A percentile compares a stretch with the other conserved stretches of the same genome.
Conservation (phyloP, 805 yeast species). For the Wickerhamiella allomyrinae region DNA sequence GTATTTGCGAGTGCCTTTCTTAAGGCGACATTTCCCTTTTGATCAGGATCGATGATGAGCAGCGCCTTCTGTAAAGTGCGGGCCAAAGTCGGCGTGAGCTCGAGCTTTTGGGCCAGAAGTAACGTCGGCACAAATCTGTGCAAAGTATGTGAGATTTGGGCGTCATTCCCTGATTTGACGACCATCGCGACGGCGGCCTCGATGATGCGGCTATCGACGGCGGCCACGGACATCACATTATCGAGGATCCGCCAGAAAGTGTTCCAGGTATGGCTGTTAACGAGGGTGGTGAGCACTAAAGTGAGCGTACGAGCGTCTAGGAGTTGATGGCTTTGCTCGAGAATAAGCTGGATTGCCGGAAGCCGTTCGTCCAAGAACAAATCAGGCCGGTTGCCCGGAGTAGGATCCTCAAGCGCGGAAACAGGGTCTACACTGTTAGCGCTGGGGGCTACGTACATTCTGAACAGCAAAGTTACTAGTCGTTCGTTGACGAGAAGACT, state of each 20-base stretch:
- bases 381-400: constrained; percentile 7
- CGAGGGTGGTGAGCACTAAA: constrained; percentile 20
- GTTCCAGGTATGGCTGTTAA: constrained; percentile 17
- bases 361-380: constrained; percentile 8
- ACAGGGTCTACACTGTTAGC: constrained; percentile 11
- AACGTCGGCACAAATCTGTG: constrained; percentile 16
- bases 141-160: constrained; percentile 15
- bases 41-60: constrained; percentile 14
- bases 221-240: constrained; percentile 9
- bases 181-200: constrained; percentile 20
- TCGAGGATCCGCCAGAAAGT: constrained; percentile 23
- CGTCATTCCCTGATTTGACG: constrained; percentile 19
- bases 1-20: constrained; percentile 10
- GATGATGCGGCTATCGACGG: constrained; percentile 14
- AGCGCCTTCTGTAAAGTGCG: constrained; percentile 11
- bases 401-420: constrained; percentile 15
- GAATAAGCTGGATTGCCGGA: constrained; percentile 6
- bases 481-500: constrained; percentile 14
- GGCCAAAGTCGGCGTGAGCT: constrained; percentile 9
- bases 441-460: constrained; percentile 16
- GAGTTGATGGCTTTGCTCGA: constrained; percentile 8
- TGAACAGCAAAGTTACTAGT: constrained; percentile 17
- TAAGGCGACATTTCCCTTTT: constrained; percentile 9
- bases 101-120: constrained; percentile 4
- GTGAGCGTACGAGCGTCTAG: constrained; percentile 11